phyloP scores from a whole-genome alignment of 805 yeast genomes.

The Lachancea lanzarotensis region DNA sequence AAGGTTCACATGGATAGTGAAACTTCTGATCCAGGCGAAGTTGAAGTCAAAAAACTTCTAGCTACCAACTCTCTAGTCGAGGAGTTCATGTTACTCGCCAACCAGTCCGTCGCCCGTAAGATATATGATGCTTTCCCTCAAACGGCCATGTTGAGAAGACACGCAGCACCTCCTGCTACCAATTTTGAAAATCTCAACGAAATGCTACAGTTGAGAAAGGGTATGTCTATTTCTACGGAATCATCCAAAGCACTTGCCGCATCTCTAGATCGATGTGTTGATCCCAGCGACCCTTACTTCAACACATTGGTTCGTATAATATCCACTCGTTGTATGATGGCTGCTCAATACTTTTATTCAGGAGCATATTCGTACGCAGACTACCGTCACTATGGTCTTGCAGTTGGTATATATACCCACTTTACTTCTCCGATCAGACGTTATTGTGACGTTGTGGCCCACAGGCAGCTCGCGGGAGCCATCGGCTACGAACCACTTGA shows the following conservation, averaged over 20 bases:
- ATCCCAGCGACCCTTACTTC: slow-evolving; percentile 79
- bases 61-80: slow-evolving; percentile 96
- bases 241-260: slow-evolving; percentile 90
- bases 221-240: slow-evolving; percentile 68
- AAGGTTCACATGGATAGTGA: slow-evolving; percentile 96
- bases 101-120: slow-evolving; percentile 89
- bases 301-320: slow-evolving; percentile 89
- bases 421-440: slow-evolving; percentile 98
- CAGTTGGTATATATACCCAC: slow-evolving; percentile 95
- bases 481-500: slow-evolving; percentile 86
- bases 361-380: slow-evolving; percentile 88
- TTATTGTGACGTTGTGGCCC: slow-evolving; percentile 96
- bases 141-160: slow-evolving; percentile 97
- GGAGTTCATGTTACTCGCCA: slow-evolving; percentile 96
- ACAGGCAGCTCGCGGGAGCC: slow-evolving; percentile 97
- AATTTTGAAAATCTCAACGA: slow-evolving; percentile 87
- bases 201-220: slow-evolving; percentile 76
- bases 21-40: slow-evolving; percentile 93
- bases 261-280: slow-evolving; percentile 82
- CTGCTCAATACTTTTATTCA: slow-evolving; percentile 93
- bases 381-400: slow-evolving; percentile 93
- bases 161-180: slow-evolving; percentile 93
- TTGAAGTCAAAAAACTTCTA: slow-evolving; percentile 77
- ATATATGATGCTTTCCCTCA: slow-evolving; percentile 93
- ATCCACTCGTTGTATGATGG: slow-evolving; percentile 99